phyloP scores from a whole-genome alignment of 495 filamentous ascomycete species.

The Cairneyella variabilis region DNA sequence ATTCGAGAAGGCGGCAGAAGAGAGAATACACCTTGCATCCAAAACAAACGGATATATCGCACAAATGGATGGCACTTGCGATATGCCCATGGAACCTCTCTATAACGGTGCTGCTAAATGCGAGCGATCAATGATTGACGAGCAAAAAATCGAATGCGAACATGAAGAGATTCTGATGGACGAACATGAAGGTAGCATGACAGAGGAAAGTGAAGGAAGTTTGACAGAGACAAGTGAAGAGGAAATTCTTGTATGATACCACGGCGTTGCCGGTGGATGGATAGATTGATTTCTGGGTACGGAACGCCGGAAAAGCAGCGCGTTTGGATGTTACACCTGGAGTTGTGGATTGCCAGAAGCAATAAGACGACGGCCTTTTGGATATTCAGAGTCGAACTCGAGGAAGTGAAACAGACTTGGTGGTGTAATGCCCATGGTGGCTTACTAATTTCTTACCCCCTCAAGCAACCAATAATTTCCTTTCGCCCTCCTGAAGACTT shows the following conservation, averaged over 20 bases:
- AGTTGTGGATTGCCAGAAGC: not conserved
- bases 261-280: not conserved
- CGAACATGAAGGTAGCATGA: not conserved
- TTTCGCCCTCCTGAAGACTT: too few relatives aligned
- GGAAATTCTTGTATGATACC: slow-evolving; percentile 24
- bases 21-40: not conserved
- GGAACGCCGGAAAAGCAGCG: slow-evolving; percentile 7
- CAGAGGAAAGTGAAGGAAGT: slow-evolving; percentile 16
- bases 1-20: slow-evolving; percentile 6
- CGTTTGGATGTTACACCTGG: not conserved
- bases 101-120: slow-evolving; percentile 3
- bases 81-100: not conserved
- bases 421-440: too few relatives aligned
- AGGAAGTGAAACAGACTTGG: not conserved
- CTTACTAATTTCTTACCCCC: not conserved
- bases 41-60: not conserved
- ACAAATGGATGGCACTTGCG: slow-evolving; percentile 1
- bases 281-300: slow-evolving; percentile 4
- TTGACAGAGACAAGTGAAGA: slow-evolving; percentile 26
- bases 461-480: too few relatives aligned
- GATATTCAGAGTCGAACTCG: not conserved
- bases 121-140: not conserved
- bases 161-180: not conserved
- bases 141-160: not conserved
- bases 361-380: not conserved